These are phyloP conservation scores for Aspergillus ochraceus DNA, from an alignment of 2,329 filamentous ascomycete species.

Conservation along the genomic window DNA sequence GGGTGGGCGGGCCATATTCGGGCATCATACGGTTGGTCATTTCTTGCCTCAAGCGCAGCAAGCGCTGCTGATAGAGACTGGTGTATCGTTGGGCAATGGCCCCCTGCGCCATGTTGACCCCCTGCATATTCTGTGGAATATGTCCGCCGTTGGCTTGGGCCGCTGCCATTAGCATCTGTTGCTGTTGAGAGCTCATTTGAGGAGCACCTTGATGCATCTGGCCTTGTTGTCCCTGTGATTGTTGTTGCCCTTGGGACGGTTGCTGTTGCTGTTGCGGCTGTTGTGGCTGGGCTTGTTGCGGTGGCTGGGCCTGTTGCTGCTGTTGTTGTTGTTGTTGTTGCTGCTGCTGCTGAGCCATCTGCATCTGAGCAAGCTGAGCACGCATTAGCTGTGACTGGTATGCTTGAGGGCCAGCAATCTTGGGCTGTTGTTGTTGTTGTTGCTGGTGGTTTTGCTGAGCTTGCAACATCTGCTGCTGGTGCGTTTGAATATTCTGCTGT, in stretches of 20 bases:
- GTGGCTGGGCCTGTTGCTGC: constrained; percentile 30
- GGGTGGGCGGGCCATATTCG: constrained; percentile 40
- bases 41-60: constrained; percentile 37
- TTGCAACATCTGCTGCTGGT: constrained; percentile 43
- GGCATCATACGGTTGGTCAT: constrained; percentile 37
- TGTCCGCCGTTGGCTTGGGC: constrained; percentile 41
- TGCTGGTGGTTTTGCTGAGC: constrained; percentile 36
- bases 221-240: constrained; percentile 23
- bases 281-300: constrained; percentile 27
- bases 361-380: constrained; percentile 39
- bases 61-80: constrained; percentile 37
- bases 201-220: constrained; percentile 34
- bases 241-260: constrained; percentile 29
- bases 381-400: constrained; percentile 41
- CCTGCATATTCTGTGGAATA: constrained; percentile 32
- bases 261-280: constrained; percentile 21
- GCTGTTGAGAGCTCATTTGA: constrained; percentile 36
- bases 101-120: constrained; percentile 26
- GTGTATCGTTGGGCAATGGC: constrained; percentile 35
- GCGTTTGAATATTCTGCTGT: constrained; percentile 47
- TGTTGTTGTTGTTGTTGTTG: constrained; percentile 27
- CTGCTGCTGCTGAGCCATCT: constrained; percentile 37
- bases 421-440: constrained; percentile 30
- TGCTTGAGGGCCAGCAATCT: constrained; percentile 32
- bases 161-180: constrained; percentile 40